Conservation (phyloP, 2,329 filamentous ascomycete genomes). For the Hypocreales sp. region DNA sequence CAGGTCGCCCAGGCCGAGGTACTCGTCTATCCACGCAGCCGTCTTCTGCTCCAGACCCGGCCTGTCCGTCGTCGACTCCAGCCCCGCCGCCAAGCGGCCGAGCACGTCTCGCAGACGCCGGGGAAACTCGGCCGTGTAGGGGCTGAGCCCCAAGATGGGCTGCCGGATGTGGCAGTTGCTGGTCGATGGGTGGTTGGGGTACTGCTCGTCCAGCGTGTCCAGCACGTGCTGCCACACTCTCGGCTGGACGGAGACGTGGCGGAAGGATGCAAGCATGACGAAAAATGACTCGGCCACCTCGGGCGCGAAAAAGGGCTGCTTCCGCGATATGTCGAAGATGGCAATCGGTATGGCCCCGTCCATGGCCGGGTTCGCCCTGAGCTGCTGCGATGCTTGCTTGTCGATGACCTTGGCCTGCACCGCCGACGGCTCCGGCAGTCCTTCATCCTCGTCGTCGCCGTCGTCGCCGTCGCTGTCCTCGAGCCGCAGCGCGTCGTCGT, state of each 20-base stretch:
- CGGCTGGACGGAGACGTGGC: conserved; percentile 44
- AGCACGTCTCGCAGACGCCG: conserved; percentile 52
- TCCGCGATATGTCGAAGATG: conserved; percentile 76
- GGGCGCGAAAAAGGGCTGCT: conserved; percentile 55
- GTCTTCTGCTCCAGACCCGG: conserved; percentile 30
- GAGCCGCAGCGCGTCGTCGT: conserved; percentile 31
- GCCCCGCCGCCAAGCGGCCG: conserved; percentile 37
- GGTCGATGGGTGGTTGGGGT: conserved; percentile 45
- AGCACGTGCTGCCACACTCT: conserved; percentile 63
- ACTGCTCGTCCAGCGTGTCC: conserved; percentile 41
- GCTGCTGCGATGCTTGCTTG: conserved; percentile 26
- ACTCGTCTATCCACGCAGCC: conserved; percentile 35
- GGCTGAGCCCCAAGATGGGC: conserved; percentile 49
- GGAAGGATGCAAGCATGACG: conserved; percentile 59
- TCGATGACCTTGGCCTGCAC: conserved; percentile 27
- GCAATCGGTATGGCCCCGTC: conserved; percentile 88
- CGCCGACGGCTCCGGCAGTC: conserved; percentile 27
- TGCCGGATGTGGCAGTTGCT: conserved; percentile 57
- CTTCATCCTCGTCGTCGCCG: conserved; percentile 26
- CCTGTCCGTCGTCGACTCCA: conserved; percentile 29
- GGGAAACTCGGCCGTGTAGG: conserved; percentile 56
- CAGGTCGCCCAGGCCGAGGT: conserved; percentile 31
- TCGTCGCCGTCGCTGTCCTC: conserved; percentile 28
- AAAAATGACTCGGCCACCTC: conserved; percentile 64
- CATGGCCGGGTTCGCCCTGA: conserved; percentile 67